Evolutionary conservation across 73 alveolate species (phyloP), one percentile per base, ranked within the genome.

Genomic region (Paramecium biaurelia): DNA sequence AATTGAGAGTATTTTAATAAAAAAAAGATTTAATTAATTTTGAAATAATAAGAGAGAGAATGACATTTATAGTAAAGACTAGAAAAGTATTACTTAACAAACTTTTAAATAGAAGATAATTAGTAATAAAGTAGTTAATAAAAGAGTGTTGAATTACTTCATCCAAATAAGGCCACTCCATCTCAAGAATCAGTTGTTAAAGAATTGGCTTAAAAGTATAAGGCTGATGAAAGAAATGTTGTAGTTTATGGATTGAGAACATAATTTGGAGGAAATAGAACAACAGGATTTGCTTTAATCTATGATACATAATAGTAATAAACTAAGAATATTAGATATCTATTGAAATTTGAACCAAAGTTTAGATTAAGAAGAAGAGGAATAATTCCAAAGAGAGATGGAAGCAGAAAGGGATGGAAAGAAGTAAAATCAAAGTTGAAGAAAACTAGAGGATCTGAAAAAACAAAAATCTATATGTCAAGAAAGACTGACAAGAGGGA

Each of bases 251-350:
- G 99, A 20, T 86, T 97, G 58, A 95, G 93, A 95, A 96, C 98
- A 87, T 58, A 89, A 58, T 97, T 86, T 79, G 99, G 99, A 86
- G 99, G 99, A 38, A 98, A 98, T 28, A 95, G 96, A 93, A 90
- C 98, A 20, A 93, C 96, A 49, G 98, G 99, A 76, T 97, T 97
- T 94, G 98, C 99, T 28, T 92, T 95, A 88, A 92, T 97, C 96
- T 97, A 97, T 92, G 99, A 96, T 94, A 85, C 93, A 57, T 92
- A 93, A 74, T 97, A 97, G 86, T 72, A 15, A 1, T 34, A 11
- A 6, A 34, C 9, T 4, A 32, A 72, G n/a, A 38, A 28, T 72
- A 7, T 30, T 72, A 72, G 86, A 76, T 89, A 94, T 67, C 93
- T 96, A 76, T 92, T 95, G 95, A 96, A 96, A 92, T 96, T 58